Conservation (phyloP, 129 eudicot species). For the Lonicera japonica region DNA sequence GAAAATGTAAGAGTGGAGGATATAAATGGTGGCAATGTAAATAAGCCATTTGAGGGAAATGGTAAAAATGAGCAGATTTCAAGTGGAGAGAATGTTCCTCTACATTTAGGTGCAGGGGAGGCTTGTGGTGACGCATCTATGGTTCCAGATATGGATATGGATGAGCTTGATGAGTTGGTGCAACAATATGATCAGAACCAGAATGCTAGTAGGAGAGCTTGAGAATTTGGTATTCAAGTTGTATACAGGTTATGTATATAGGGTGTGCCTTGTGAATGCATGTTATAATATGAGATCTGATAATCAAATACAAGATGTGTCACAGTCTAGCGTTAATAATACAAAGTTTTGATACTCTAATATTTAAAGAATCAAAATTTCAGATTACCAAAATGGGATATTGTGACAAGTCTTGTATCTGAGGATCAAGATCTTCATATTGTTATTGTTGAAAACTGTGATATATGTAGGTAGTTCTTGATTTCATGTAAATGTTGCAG, state of each 20-base stretch:
- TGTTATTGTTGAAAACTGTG: no score
- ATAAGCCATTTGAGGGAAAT: background rate
- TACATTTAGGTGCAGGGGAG: background rate
- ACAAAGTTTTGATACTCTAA: no score
- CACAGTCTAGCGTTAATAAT: no score
- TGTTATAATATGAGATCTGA: background rate
- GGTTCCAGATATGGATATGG: slow-evolving; percentile 18
- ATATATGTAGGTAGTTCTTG: no score
- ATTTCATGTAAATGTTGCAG: no score
- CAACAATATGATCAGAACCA: background rate
- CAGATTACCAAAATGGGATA: background rate
- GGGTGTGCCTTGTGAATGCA: no score
- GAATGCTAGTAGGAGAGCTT: background rate
- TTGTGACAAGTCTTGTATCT: background rate
- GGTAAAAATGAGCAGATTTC: background rate
- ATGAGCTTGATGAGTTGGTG: slow-evolving; percentile 15
- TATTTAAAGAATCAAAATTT: no score
- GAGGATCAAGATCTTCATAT: no score
- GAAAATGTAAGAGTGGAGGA: background rate
- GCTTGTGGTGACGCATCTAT: background rate
- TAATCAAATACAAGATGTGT: no score
- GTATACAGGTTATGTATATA: no score
- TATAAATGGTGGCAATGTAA: background rate
- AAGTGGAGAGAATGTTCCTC: background rate
- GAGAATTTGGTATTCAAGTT: no score